Conservation (phyloP, 805 yeast species). For the Clavispora santaluciae region DNA sequence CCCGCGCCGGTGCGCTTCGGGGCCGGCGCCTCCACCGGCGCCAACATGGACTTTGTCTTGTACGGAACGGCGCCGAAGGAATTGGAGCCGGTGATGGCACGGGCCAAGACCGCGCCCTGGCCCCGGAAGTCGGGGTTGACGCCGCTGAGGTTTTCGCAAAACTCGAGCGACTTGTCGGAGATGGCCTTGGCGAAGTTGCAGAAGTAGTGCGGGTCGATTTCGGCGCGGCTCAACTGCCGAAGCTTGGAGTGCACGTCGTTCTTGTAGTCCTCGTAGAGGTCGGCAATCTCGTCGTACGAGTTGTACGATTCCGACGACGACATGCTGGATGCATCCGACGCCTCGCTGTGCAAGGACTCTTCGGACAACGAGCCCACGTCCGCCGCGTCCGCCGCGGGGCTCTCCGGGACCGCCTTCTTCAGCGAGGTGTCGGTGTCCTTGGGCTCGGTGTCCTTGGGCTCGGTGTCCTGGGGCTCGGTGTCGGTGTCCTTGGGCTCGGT, state of each 20-base stretch:
- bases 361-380: constrained; percentile 12
- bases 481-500: not conserved
- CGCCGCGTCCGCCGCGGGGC: not conserved
- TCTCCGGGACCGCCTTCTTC: too few species aligned
- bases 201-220: constrained; percentile 25
- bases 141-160: constrained; percentile 32
- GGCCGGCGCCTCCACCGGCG: constrained; percentile 22
- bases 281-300: constrained; percentile 37
- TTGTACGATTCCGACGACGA: constrained; percentile 30
- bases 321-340: constrained; percentile 18
- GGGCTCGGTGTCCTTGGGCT: not conserved
- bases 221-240: constrained; percentile 8
- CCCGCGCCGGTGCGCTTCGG: constrained; percentile 7
- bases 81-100: constrained; percentile 39
- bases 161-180: constrained; percentile 30
- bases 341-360: constrained; percentile 13
- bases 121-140: constrained; percentile 38
- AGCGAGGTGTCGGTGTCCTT: not conserved
- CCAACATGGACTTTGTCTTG: constrained; percentile 39
- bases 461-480: not conserved
- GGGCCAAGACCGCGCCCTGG: constrained; percentile 38
- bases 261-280: constrained; percentile 27
- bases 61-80: constrained; percentile 35
- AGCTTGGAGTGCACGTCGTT: constrained; percentile 16
- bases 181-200: constrained; percentile 23